Conservation (phyloP, 2,329 filamentous ascomycete species). For the Fusarium armeniacum region DNA sequence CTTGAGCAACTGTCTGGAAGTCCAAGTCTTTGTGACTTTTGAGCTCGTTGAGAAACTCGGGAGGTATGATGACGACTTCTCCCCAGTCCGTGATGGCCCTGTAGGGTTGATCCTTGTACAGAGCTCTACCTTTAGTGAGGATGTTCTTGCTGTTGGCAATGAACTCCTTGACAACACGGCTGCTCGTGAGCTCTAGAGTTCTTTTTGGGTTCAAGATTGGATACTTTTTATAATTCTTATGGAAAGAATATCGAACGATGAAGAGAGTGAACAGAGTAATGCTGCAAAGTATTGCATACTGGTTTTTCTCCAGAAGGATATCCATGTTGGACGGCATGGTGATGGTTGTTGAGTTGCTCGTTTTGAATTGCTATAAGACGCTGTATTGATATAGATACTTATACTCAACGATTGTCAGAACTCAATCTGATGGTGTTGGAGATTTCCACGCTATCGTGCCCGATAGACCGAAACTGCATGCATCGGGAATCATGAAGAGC, state of each 20-base stretch:
- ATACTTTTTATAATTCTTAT: constrained; percentile 24
- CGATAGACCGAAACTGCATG: neutral
- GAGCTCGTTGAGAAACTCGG: neutral
- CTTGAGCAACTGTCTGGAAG: neutral
- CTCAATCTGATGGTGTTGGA: neutral
- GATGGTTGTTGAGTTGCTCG: neutral
- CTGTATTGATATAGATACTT: neutral
- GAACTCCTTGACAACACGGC: neutral
- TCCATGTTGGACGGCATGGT: neutral
- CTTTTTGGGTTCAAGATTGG: neutral
- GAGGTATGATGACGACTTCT: neutral
- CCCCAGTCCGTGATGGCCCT: neutral
- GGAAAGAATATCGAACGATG: neutral
- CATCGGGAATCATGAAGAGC: neutral
- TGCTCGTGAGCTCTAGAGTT: neutral
- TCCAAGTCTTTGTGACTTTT: neutral
- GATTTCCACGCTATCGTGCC: neutral
- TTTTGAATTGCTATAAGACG: neutral
- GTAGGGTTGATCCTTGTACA: neutral
- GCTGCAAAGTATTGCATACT: neutral
- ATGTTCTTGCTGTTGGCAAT: neutral
- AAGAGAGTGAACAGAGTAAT: neutral
- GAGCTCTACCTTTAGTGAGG: neutral
- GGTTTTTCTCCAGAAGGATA: neutral
- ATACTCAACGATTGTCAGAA: neutral